Evolutionary conservation across 208 protist species (phyloP).

Genomic region (Crithidia fasciculata): DNA sequence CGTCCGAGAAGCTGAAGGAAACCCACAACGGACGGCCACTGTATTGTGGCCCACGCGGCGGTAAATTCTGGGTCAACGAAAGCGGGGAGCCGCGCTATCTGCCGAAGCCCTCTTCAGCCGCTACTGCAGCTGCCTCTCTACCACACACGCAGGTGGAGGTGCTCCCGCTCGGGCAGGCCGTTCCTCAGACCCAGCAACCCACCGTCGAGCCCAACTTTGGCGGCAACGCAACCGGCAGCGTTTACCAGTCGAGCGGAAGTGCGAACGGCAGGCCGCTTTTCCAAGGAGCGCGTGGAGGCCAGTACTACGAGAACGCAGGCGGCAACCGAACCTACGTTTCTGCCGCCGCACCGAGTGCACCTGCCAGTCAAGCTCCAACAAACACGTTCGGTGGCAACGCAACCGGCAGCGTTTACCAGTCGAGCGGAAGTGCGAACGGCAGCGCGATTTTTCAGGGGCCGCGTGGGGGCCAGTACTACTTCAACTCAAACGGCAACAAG

Average conservation of each 20-base stretch:
- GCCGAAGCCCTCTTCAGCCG: neutral
- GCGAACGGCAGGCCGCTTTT: neutral
- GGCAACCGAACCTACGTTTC: no score
- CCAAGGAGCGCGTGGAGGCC: neutral
- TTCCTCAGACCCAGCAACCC: no score
- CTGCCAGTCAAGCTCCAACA: no score
- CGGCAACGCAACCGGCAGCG: neutral
- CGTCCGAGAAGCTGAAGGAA: neutral
- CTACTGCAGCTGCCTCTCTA: no score
- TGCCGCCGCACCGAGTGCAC: neutral
- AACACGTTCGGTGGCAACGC: neutral
- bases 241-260: neutral
- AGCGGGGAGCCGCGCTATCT: neutral
- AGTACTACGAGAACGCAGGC: neutral
- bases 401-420: neutral
- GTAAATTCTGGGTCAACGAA: neutral
- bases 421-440: neutral
- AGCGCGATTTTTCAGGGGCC: neutral
- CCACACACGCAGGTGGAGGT: no score
- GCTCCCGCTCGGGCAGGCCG: no score
- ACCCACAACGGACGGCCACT: neutral
- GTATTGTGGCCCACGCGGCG: neutral
- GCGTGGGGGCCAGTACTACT: neutral
- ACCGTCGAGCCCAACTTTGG: no score
- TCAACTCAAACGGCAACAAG: neutral